These are phyloP conservation scores for Musa balbisiana DNA, from an alignment of 202 grass and related monocot species.

Conservation along the genomic window DNA sequence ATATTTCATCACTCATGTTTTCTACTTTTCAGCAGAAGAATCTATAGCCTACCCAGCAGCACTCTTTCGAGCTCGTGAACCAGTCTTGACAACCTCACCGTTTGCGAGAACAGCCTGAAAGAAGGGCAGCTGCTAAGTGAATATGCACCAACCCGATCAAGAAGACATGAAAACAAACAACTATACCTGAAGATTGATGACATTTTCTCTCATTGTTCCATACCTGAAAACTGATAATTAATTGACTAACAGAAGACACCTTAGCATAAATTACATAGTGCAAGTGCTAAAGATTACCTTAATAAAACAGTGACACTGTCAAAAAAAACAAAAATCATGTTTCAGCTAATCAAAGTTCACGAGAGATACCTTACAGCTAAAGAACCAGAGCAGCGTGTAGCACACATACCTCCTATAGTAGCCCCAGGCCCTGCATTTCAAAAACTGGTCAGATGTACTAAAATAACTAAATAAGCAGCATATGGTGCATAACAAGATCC, in stretches of 20 bases:
- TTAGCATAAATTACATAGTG: no score
- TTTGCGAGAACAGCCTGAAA: conserved; percentile 85
- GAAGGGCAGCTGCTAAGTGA: conserved; percentile 15
- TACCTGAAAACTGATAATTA: conserved; percentile 85
- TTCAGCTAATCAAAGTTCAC: conserved; percentile 19
- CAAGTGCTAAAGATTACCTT: not conserved
- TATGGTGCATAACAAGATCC: no score
- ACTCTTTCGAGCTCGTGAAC: conserved; percentile 83
- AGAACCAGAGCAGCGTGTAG: conserved; percentile 94
- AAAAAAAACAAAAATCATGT: not conserved
- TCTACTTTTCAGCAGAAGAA: conserved; percentile 21
- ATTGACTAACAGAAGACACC: conserved; percentile 1
- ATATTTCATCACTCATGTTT: not conserved
- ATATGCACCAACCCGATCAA: not conserved
- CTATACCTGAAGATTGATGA: conserved; percentile 73
- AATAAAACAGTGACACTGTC: not conserved
- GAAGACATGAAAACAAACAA: conserved; percentile 16
- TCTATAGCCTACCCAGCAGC: conserved; percentile 69
- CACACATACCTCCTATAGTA: conserved; percentile 97
- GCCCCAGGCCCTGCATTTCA: conserved; percentile 83
- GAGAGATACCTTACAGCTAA: conserved; percentile 93
- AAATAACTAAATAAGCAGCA: not conserved
- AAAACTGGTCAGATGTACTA: not conserved
- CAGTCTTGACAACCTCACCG: conserved; percentile 81
- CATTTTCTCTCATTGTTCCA: conserved; percentile 98